phyloP scores from a whole-genome alignment of 805 yeast species.

The Saturnispora serradocipensis region DNA sequence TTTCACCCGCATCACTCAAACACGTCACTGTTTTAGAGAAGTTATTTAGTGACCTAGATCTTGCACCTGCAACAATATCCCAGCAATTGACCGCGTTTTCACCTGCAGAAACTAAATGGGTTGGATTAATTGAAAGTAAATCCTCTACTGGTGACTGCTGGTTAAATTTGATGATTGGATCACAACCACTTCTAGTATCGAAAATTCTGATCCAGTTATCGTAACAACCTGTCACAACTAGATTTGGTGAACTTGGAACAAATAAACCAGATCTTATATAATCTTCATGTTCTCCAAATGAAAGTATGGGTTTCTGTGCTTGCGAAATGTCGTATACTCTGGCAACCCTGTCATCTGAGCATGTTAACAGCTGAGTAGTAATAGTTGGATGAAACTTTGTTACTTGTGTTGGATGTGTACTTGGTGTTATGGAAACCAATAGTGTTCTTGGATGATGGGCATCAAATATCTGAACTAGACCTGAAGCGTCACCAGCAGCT shows the following conservation, averaged over 20 bases:
- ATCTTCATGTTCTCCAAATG: slow-evolving; percentile 72
- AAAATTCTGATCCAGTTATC: slow-evolving; percentile 80
- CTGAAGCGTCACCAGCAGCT: slow-evolving; percentile 94
- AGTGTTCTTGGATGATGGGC: slow-evolving; percentile 64
- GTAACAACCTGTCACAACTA: slow-evolving; percentile 88
- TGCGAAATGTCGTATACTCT: slow-evolving; percentile 83
- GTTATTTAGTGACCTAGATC: slow-evolving; percentile 63
- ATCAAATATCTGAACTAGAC: slow-evolving; percentile 85
- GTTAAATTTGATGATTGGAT: slow-evolving; percentile 54
- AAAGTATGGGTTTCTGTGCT: slow-evolving; percentile 60
- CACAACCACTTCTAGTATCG: slow-evolving; percentile 56
- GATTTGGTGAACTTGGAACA: slow-evolving; percentile 57
- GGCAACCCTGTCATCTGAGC: slow-evolving; percentile 84
- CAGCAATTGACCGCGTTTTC: slow-evolving; percentile 79
- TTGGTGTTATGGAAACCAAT: slow-evolving; percentile 72
- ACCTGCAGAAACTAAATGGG: slow-evolving; percentile 72
- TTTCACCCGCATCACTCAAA: slow-evolving; percentile 60
- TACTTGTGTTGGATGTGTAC: slow-evolving; percentile 84
- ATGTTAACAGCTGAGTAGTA: slow-evolving; percentile 69
- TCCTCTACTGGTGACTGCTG: slow-evolving; percentile 83
- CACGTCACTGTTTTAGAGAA: slow-evolving; percentile 93
- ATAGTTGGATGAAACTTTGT: slow-evolving; percentile 81
- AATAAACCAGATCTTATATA: slow-evolving; percentile 78
- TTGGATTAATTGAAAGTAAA: slow-evolving; percentile 61
- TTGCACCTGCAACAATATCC: slow-evolving; percentile 79